Evolutionary conservation across 768 basidiomycete species (phyloP).

Genomic region (Kondoa malvinella): DNA sequence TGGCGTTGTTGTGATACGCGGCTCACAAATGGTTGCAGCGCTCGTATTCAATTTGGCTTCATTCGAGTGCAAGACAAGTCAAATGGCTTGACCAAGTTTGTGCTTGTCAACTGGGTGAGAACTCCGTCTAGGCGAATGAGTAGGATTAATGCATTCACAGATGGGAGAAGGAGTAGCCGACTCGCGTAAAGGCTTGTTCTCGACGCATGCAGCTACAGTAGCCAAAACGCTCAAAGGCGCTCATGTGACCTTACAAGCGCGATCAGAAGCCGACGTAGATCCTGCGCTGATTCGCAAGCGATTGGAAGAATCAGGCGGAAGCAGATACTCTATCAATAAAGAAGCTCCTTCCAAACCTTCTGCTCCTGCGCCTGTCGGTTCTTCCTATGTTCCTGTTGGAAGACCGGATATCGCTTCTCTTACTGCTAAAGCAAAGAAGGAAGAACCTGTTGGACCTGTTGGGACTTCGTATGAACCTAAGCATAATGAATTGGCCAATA

Average conservation of each 20-base stretch:
- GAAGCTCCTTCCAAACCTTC: conserved; percentile 34
- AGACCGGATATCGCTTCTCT: conserved; percentile 25
- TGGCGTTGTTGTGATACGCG: no score
- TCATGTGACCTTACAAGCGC: conserved; percentile 69
- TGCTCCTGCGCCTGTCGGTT: conserved; percentile 46
- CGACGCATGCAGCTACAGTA: conserved; percentile 62
- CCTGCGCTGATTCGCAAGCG: conserved; percentile 66
- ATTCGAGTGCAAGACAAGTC: conserved; percentile 67
- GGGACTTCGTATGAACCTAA: conserved; percentile 8
- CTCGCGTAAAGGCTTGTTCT: conserved; percentile 77
- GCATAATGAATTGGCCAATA: conserved; percentile 16
- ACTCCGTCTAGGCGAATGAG: not conserved
- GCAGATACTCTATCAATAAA: conserved; percentile 59
- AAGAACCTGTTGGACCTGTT: conserved; percentile 22
- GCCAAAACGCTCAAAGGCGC: conserved; percentile 56
- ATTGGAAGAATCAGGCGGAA: conserved; percentile 23
- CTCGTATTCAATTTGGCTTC: conserved; percentile 79
- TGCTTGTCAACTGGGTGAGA: conserved; percentile 70
- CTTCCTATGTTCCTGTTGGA: conserved; percentile 28
- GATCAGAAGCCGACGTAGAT: conserved; percentile 63
- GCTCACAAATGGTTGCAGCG: not conserved
- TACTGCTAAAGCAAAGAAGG: conserved; percentile 11
- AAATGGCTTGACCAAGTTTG: conserved; percentile 74
- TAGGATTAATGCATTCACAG: conserved; percentile 6
- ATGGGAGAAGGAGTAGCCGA: conserved; percentile 93